A percentile compares a stretch with the other conserved stretches of the same genome.
These are phyloP conservation scores for Nakazawaea wyomingensis DNA, from an alignment of 805 yeast species.

Conservation along the genomic window DNA sequence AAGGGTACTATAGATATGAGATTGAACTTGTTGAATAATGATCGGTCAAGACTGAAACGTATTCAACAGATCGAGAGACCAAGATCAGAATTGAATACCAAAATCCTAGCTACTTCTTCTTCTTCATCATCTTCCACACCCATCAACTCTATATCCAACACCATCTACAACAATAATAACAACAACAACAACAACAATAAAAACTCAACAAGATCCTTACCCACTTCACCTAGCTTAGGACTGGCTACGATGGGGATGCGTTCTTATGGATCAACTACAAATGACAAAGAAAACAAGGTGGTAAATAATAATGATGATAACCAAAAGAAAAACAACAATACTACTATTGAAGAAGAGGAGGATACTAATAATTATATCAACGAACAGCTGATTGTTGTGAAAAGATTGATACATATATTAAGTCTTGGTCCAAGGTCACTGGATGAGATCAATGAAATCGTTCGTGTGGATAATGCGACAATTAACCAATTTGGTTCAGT, in stretches of 20 bases:
- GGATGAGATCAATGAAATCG: conserved; percentile 14
- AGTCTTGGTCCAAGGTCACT: conserved; percentile 41
- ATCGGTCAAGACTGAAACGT: conserved; percentile 3
- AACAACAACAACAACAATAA: too few relatives aligned
- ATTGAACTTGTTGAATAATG: conserved; percentile 6
- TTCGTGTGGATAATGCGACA: neutral
- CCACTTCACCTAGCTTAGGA: conserved; percentile 7
- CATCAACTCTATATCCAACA: too few relatives aligned
- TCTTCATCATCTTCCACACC: too few relatives aligned
- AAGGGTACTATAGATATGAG: conserved; percentile 9
- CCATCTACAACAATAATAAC: too few relatives aligned
- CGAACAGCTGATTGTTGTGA: conserved; percentile 16
- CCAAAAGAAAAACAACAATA: too few relatives aligned
- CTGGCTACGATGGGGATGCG: too few relatives aligned
- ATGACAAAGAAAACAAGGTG: too few relatives aligned
- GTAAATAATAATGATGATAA: too few relatives aligned
- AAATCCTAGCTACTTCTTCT: too few relatives aligned
- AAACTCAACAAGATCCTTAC: conserved; percentile 2
- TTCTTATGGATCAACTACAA: too few relatives aligned
- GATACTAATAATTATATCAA: neutral
- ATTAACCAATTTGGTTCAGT: neutral
- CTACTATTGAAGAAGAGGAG: neutral
- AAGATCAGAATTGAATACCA: conserved; percentile 2
- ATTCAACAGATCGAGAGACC: conserved; percentile 6
- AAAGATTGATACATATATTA: conserved; percentile 37